A percentile compares a stretch with the other conserved stretches of the same genome.
Evolutionary conservation across 768 basidiomycete species (phyloP).

Genomic region (Termitomyces sp.): DNA sequence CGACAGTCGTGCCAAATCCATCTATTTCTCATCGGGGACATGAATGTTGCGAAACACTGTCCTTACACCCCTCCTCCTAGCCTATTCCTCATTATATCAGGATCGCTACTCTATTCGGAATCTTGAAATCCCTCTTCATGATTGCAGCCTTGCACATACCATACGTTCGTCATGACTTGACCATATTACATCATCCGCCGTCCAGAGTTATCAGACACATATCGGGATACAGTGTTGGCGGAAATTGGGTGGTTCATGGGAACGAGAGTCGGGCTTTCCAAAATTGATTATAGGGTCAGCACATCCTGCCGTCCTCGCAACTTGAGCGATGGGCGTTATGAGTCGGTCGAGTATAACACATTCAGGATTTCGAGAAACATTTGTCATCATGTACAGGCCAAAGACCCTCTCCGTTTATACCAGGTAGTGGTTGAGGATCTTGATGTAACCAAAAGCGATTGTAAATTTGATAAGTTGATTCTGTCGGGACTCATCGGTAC

Average conservation of each 20-base stretch:
- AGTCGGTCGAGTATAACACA: slow-evolving; percentile 14
- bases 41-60: too few relatives aligned
- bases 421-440: slow-evolving; percentile 11
- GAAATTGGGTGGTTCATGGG: slow-evolving; percentile 25
- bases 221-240: neutral
- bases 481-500: neutral
- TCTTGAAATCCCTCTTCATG: too few relatives aligned
- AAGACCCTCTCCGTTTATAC: slow-evolving; percentile 23
- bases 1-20: too few relatives aligned
- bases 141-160: too few relatives aligned
- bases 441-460: neutral
- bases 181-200: too few relatives aligned
- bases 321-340: slow-evolving; percentile 5
- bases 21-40: too few relatives aligned
- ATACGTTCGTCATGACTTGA: too few relatives aligned
- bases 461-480: neutral
- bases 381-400: slow-evolving; percentile 20
- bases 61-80: too few relatives aligned
- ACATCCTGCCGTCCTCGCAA: slow-evolving; percentile 7
- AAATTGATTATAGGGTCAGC: slow-evolving; percentile 20
- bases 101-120: too few relatives aligned
- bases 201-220: too few relatives aligned
- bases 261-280: slow-evolving; percentile 24
- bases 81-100: too few relatives aligned
- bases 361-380: slow-evolving; percentile 23